A percentile compares a stretch with the other conserved stretches of the same genome.
Conservation (phyloP, 768 basidiomycete genomes). For the Trametes punicea region DNA sequence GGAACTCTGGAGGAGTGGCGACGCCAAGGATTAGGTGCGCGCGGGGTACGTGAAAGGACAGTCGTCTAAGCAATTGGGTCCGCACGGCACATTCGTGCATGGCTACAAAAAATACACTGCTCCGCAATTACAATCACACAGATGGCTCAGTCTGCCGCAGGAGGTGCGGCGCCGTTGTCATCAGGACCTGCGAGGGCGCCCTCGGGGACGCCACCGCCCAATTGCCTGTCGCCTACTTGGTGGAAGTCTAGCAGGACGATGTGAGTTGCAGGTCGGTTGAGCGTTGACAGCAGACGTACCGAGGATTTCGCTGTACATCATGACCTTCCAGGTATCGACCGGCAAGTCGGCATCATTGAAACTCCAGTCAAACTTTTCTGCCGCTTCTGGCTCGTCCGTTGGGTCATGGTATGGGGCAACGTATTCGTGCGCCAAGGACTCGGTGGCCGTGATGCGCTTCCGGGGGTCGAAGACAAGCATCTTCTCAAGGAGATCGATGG, state of each 20-base stretch:
- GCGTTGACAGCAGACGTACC: slow-evolving; percentile 49
- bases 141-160: slow-evolving; percentile 6
- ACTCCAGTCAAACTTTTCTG: slow-evolving; percentile 96
- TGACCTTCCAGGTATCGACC: slow-evolving; percentile 99
- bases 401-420: slow-evolving; percentile 98
- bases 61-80: slow-evolving; percentile 15
- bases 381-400: slow-evolving; percentile 92
- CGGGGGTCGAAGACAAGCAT: slow-evolving; percentile 99
- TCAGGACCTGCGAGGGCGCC: slow-evolving; percentile 72
- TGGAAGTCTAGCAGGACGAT: slow-evolving; percentile 60
- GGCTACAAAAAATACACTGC: slow-evolving; percentile 8
- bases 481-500: slow-evolving; percentile 93
- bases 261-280: background rate
- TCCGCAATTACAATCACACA: background rate
- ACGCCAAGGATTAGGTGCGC: background rate
- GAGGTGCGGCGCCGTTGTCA: slow-evolving; percentile 21
- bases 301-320: slow-evolving; percentile 99
- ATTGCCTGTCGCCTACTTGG: slow-evolving; percentile 59
- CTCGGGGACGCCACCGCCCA: slow-evolving; percentile 43
- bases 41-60: background rate
- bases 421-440: slow-evolving; percentile 89
- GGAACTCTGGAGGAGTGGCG: too few relatives aligned
- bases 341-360: slow-evolving; percentile 99
- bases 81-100: slow-evolving; percentile 5
- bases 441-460: slow-evolving; percentile 91